Base-by-base conservation (phyloP, 139 green algal genomes). In the Tetraselmis striata region DNA sequence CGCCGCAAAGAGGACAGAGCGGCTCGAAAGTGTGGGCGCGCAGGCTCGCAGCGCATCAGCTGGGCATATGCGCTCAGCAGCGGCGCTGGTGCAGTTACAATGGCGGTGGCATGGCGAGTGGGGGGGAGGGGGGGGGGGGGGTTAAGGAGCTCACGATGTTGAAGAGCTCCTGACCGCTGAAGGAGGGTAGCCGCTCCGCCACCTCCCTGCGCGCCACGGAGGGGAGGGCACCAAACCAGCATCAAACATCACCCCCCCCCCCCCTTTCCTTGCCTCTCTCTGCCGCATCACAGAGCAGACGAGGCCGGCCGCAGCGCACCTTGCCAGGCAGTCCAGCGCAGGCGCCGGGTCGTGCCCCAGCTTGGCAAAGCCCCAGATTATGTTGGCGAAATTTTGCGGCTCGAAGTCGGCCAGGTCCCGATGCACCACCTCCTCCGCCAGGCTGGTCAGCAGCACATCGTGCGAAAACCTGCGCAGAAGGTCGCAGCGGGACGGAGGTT, bases 321-420 rank as follows among this genome's bases (percentile, higher is more conserved):
- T 74, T 24, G 28, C 29, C 26, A 31, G 59, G 22, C 29, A 80
- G 79, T 28, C 27, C 2, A 59, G 28, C n/a, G n/a, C 81, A 1
- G 23, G 28, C 22, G 5, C 27, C 1, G 75, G 59, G 28, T 29
- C 28, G 67, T 80, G 58, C 24, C 31, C 26, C 18, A 84, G 67
- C 75, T 74, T 75, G 18, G 81, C 81, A 25, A 81, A 81, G 1
- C 76, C 82, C 82, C 82, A 85, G 22, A 85, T 30, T 30, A 81
- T 1, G 30, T 82, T 80, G 31, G 59, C 59, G 28, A 82, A 81
- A 29, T 85, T 77, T 23, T 45, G 2, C 28, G 31, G 30, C 31
- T 81, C 58, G 59, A 80, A 82, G 26, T 84, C 67, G 26, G 75
- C 31, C 27, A 80, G 75, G 75, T 31, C 29, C 5, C 29, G 75